Evolutionary conservation across 2,329 filamentous ascomycete genomes (phyloP), one percentile per base, ranked within the genome.

Genomic region (Thermothelomyces thermophilus): DNA sequence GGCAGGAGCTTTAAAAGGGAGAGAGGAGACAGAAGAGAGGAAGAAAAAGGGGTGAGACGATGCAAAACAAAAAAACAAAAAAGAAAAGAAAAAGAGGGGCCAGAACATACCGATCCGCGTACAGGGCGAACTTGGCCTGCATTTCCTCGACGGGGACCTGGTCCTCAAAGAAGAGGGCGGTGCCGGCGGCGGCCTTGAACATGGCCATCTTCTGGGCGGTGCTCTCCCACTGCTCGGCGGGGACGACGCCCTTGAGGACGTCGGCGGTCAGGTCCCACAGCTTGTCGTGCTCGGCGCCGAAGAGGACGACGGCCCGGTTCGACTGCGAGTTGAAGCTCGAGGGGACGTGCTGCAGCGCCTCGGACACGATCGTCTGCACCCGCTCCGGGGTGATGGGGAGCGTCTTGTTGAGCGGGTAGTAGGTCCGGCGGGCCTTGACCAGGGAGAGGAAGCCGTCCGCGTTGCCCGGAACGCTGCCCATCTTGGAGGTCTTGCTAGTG

Each of bases 311-410:
- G 51, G 86, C 71, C 52, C 90, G 84, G 58, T 87, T 85, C 59
- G 82, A 82, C 74, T 95, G 90, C 36, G 82, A 86, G 81, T 96
- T 95, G 83, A 95, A 96, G 57, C 84, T 82, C 46, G 80, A 85
- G 36, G 90, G 90, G 1, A 84, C 76, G 66, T 89, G 75, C 52
- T 80, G 73, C 58, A 93, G 73, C 48, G 81, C 74, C 58, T 80
- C 67, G 66, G 75, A 71, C 66, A 83, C 76, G 63, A 90, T 79
- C 61, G 86, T 78, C 62, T 79, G 70, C 68, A 90, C 73, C 62
- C 77, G 74, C 48, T 70, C 67, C 58, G 75, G 73, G 60, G 74
- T 66, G 66, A 84, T 72, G 63, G 80, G 63, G 22, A 84, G 74
- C 54, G 79, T 70, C 70, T 84, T 84, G 73, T 73, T 77, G 51